A percentile compares a stretch with the other conserved stretches of the same genome.
Evolutionary conservation across 371 early-diverging fungal genomes (phyloP).

Genomic region (Mortierella sp.): DNA sequence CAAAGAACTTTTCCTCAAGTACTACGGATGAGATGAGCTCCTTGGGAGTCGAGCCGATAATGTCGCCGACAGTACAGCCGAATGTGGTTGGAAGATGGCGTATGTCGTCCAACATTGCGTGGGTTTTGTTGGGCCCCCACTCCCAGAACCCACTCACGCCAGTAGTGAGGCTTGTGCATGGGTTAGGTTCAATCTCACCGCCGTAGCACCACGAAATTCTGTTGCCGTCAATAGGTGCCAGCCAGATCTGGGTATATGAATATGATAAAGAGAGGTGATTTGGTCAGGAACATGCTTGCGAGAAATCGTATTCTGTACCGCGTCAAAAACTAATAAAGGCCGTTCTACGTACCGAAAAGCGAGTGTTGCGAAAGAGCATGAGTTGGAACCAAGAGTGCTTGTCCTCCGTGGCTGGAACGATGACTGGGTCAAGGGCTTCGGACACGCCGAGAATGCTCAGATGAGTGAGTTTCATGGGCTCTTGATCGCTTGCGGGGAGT

Average conservation of each 20-base stretch:
- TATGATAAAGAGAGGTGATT: background rate
- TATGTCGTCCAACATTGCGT: conserved; percentile 23
- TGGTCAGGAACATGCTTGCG: background rate
- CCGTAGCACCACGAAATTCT: conserved; percentile 51
- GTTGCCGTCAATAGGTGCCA: conserved; percentile 36
- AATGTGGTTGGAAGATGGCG: conserved; percentile 21
- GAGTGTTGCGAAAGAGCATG: conserved; percentile 26
- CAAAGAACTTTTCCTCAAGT: conserved; percentile 42
- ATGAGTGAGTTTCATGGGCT: conserved; percentile 24
- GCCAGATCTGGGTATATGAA: conserved; percentile 23
- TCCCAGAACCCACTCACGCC: conserved; percentile 17
- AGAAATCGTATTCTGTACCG: background rate
- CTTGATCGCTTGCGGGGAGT: conserved; percentile 19
- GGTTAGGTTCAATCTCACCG: conserved; percentile 13
- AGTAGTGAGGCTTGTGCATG: background rate
- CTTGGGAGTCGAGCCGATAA: conserved; percentile 35
- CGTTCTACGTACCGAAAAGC: conserved; percentile 20
- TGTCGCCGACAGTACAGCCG: conserved; percentile 37
- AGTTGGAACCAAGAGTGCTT: conserved; percentile 36
- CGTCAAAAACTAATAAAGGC: background rate
- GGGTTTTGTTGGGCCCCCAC: background rate
- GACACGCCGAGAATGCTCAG: conserved; percentile 46
- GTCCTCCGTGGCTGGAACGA: conserved; percentile 20
- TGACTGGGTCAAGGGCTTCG: conserved; percentile 16
- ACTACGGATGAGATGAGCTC: conserved; percentile 39